Evolutionary conservation across 2,329 filamentous ascomycete species (phyloP).

Genomic region (Raffaelea arxii): DNA sequence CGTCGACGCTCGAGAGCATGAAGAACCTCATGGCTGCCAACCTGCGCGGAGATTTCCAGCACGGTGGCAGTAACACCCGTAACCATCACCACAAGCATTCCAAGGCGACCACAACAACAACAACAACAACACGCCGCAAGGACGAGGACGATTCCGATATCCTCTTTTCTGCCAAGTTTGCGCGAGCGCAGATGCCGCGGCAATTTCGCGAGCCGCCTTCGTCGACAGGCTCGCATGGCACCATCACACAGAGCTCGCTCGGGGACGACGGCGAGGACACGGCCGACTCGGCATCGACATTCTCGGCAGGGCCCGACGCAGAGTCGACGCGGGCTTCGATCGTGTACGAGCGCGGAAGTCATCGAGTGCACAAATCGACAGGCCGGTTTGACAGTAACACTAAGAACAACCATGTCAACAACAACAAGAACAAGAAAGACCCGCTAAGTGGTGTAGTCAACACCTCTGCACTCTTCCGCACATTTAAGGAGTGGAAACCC

Average conservation of each 20-base stretch:
- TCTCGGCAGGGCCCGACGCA: slow-evolving; percentile 13
- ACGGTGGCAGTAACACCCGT: neutral
- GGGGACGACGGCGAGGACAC: slow-evolving; percentile 4
- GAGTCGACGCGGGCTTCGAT: slow-evolving; percentile 13
- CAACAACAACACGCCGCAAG: neutral
- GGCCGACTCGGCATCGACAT: slow-evolving; percentile 4
- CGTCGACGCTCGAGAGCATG: slow-evolving; percentile 12
- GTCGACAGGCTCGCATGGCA: slow-evolving; percentile 15
- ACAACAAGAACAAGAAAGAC: slow-evolving; percentile 3
- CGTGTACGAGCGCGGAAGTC: slow-evolving; percentile 9
- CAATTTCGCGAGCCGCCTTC: slow-evolving; percentile 15
- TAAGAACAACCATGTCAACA: neutral
- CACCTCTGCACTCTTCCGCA: slow-evolving; percentile 14
- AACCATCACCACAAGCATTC: neutral
- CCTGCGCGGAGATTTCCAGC: slow-evolving; percentile 4
- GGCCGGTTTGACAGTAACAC: slow-evolving; percentile 10
- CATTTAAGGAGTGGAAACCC: slow-evolving; percentile 14
- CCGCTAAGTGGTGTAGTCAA: slow-evolving; percentile 12
- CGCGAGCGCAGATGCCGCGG: slow-evolving; percentile 11
- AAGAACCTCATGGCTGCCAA: slow-evolving; percentile 12
- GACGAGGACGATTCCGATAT: slow-evolving; percentile 8
- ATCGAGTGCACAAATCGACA: slow-evolving; percentile 10
- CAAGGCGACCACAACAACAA: neutral
- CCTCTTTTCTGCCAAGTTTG: slow-evolving; percentile 10
- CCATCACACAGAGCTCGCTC: slow-evolving; percentile 13